phyloP scores from a whole-genome alignment of 805 yeast species.

The Candida koratica region DNA sequence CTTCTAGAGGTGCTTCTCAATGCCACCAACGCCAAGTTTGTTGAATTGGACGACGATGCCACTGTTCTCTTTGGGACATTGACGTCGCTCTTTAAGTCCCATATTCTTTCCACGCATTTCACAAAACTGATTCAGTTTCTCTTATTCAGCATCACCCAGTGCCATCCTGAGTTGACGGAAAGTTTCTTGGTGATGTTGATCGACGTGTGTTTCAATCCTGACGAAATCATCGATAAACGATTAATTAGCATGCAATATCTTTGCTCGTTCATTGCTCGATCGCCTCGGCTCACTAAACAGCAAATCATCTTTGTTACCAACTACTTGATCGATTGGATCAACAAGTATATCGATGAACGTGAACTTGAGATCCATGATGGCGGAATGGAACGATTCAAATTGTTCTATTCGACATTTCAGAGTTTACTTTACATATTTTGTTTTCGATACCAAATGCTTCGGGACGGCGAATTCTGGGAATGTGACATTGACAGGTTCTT shows the following conservation, averaged over 20 bases:
- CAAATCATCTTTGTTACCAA: conserved; percentile 82
- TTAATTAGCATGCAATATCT: conserved; percentile 89
- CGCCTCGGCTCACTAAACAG: conserved; percentile 60
- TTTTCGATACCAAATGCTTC: conserved; percentile 66
- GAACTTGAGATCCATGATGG: conserved; percentile 68
- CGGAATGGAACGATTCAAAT: conserved; percentile 88
- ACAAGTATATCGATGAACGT: conserved; percentile 75
- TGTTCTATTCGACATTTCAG: conserved; percentile 88
- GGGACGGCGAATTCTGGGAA: conserved; percentile 56
- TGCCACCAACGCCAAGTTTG: conserved; percentile 22
- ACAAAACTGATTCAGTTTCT: conserved; percentile 86
- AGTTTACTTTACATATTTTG: conserved; percentile 88
- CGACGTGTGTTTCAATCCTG: conserved; percentile 73
- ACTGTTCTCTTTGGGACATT: conserved; percentile 68
- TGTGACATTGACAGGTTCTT: conserved; percentile 79
- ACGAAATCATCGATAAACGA: conserved; percentile 67
- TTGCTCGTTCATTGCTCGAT: conserved; percentile 86
- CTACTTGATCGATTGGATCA: conserved; percentile 79
- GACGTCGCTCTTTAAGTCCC: conserved; percentile 72
- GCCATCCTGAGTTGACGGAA: conserved; percentile 77
- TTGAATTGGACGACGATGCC: conserved; percentile 39
- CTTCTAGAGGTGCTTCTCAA: conserved; percentile 58
- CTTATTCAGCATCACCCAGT: conserved; percentile 76
- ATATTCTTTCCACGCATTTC: conserved; percentile 85
- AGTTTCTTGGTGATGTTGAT: conserved; percentile 77